These are phyloP conservation scores for Sicyos edulis DNA, from an alignment of 306 rosid genomes.

Conservation along the genomic window DNA sequence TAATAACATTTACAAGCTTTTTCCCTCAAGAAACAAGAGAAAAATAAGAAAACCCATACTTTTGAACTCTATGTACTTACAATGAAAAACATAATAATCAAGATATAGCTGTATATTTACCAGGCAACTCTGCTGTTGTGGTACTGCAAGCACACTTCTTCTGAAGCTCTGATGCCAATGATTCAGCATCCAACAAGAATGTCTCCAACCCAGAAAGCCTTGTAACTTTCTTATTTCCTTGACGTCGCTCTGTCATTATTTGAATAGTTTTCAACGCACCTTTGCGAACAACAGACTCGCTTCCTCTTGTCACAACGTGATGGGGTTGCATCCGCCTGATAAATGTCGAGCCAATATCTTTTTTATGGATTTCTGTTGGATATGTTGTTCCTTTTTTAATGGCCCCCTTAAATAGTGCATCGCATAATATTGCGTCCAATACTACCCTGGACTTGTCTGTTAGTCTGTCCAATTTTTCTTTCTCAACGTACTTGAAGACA, in stretches of 20 bases:
- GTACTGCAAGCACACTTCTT: conserved; percentile 97
- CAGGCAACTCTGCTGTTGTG: conserved; percentile 75
- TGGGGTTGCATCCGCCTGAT: conserved; percentile 84
- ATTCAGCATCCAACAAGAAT: conserved; percentile 76
- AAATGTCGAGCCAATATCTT: conserved; percentile 62
- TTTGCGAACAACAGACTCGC: conserved; percentile 77
- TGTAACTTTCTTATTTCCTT: conserved; percentile 91
- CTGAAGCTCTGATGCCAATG: conserved; percentile 88
- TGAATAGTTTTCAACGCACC: conserved; percentile 79
- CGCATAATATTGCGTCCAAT: conserved; percentile 68
- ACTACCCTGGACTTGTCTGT: conserved; percentile 50
- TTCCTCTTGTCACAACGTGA: conserved; percentile 76
- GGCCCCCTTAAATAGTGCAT: conserved; percentile 79
- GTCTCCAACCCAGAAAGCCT: conserved; percentile 77
- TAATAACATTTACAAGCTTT: not conserved
- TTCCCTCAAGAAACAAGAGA: not conserved
- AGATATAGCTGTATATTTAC: conserved; percentile 31
- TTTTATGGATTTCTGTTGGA: conserved; percentile 87
- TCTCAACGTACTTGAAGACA: conserved; percentile 66
- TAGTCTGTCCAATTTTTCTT: conserved; percentile 69
- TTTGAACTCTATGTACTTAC: not conserved
- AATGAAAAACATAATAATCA: too few species aligned
- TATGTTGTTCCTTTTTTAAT: conserved; percentile 76
- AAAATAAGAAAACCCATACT: not conserved
- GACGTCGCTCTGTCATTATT: conserved; percentile 80